Evolutionary conservation across 2,329 filamentous ascomycete genomes (phyloP).

Genomic region (Colletotrichum sp.): DNA sequence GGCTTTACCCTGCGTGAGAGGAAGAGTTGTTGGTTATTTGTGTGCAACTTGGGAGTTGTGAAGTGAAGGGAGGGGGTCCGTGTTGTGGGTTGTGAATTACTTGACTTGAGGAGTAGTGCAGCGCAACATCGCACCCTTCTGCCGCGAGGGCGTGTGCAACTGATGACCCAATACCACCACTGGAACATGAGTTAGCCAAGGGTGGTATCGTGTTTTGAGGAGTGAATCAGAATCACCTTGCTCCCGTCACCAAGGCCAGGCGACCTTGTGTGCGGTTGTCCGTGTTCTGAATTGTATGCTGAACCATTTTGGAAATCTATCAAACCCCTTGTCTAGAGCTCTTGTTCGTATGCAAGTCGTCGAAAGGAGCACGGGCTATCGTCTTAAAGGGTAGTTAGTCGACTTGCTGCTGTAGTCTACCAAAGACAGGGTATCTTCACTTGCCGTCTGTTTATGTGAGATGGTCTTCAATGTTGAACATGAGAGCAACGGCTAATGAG

Average conservation of each 20-base stretch:
- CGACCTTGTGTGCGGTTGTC: constrained; percentile 30
- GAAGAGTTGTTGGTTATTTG: background rate
- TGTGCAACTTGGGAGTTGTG: background rate
- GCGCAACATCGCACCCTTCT: constrained; percentile 38
- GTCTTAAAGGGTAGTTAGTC: background rate
- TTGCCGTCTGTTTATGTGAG: background rate
- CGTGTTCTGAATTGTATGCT: constrained; percentile 23
- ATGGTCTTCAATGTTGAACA: background rate
- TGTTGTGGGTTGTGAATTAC: constrained; percentile 21
- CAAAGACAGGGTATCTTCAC: background rate
- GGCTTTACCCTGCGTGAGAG: constrained; percentile 31
- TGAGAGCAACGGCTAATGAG: background rate
- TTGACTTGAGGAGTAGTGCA: constrained; percentile 38
- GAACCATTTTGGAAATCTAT: constrained; percentile 3
- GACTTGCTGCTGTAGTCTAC: background rate
- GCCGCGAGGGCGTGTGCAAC: constrained; percentile 35
- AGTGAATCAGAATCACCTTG: constrained; percentile 28
- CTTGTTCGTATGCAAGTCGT: background rate
- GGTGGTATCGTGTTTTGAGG: background rate
- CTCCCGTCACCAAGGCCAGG: constrained; percentile 37
- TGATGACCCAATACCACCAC: constrained; percentile 39
- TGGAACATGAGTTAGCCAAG: constrained; percentile 11
- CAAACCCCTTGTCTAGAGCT: background rate
- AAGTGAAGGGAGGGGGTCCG: background rate
- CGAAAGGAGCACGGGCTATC: background rate